Conservation (phyloP, 164 flowering plant genomes). For the Umbellularia californica region DNA sequence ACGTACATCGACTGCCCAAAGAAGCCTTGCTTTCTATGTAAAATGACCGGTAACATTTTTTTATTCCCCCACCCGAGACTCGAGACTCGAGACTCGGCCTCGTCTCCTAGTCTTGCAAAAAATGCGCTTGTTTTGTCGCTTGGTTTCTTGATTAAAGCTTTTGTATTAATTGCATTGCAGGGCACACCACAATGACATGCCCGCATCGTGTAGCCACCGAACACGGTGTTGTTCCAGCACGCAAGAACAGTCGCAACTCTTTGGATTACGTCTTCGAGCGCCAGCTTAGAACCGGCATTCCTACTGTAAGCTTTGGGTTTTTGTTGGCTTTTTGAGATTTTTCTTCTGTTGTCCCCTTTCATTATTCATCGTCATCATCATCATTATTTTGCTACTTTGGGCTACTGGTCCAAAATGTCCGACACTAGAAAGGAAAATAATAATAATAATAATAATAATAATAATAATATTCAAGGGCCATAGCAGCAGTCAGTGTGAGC, state of each 20-base stretch:
- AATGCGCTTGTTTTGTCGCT: neutral
- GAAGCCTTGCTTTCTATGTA: constrained; percentile 94
- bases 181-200: constrained; percentile 75
- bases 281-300: constrained; percentile 47
- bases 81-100: neutral
- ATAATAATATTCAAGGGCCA: too few relatives aligned
- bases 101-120: neutral
- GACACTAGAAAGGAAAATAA: too few relatives aligned
- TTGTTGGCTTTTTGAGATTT: too few relatives aligned
- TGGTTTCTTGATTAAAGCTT: neutral
- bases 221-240: constrained; percentile 41
- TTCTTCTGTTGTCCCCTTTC: too few relatives aligned
- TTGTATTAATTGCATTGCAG: constrained; percentile 31
- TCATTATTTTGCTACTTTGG: too few relatives aligned
- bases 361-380: too few relatives aligned
- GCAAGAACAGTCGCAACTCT: constrained; percentile 37
- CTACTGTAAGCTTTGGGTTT: constrained; percentile 35
- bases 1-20: constrained; percentile 94
- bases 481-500: too few relatives aligned
- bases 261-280: constrained; percentile 70
- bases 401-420: too few relatives aligned
- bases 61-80: neutral
- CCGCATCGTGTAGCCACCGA: constrained; percentile 65
- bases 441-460: too few relatives aligned
- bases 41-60: constrained; percentile 61